phyloP scores from a whole-genome alignment of 2,329 filamentous ascomycete species.

The Coccinonectria pachysandricola region DNA sequence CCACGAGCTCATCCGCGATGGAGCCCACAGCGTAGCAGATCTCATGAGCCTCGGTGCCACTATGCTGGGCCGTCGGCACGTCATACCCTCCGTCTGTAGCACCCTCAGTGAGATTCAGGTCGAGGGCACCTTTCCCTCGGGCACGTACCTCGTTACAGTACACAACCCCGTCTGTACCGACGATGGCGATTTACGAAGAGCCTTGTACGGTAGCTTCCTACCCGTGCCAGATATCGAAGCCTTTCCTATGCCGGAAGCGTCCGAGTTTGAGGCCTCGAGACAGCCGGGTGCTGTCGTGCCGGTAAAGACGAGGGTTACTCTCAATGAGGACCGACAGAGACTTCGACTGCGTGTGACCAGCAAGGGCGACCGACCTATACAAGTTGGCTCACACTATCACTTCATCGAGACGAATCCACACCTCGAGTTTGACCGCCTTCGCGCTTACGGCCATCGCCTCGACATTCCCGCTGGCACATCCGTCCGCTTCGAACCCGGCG shows the following conservation, averaged over 20 bases:
- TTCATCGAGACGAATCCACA: constrained; percentile 92
- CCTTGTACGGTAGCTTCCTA: constrained; percentile 84
- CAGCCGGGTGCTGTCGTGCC: constrained; percentile 74
- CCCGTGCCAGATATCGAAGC: constrained; percentile 60
- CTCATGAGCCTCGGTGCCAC: constrained; percentile 87
- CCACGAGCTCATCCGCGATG: constrained; percentile 96
- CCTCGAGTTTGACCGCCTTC: constrained; percentile 75
- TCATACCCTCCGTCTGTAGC: constrained; percentile 68
- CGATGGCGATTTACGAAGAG: constrained; percentile 76
- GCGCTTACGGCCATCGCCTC: constrained; percentile 74
- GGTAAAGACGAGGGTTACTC: constrained; percentile 53
- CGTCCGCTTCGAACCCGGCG: constrained; percentile 87
- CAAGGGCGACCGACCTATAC: constrained; percentile 79
- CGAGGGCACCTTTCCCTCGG: constrained; percentile 83
- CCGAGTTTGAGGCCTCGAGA: constrained; percentile 55
- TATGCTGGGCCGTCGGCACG: constrained; percentile 88
- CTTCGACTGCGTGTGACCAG: constrained; percentile 70
- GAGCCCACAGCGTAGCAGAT: constrained; percentile 80
- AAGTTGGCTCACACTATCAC: constrained; percentile 92
- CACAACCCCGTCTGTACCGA: constrained; percentile 80
- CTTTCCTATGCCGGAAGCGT: constrained; percentile 55
- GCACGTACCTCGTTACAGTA: constrained; percentile 90
- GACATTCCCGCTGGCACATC: constrained; percentile 89
- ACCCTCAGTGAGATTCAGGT: constrained; percentile 82
- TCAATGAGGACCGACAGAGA: constrained; percentile 67